Conservation (phyloP, 2,329 filamentous ascomycete genomes). For the Penicillium palitans region DNA sequence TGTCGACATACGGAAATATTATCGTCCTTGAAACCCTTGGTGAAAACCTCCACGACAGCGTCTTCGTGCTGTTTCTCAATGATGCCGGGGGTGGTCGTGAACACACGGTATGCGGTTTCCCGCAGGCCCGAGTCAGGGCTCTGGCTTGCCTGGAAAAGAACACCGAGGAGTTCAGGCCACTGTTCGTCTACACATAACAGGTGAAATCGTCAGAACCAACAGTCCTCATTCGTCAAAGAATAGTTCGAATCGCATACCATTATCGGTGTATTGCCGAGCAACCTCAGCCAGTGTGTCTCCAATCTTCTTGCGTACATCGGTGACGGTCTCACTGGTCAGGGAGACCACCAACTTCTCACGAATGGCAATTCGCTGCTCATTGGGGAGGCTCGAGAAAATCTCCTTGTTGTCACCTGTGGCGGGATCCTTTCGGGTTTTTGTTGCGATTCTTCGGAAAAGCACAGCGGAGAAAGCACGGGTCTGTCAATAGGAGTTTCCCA, state of each 20-base stretch:
- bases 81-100: conserved; percentile 89
- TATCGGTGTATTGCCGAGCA: conserved; percentile 90
- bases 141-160: conserved; percentile 87
- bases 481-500: conserved; percentile 48
- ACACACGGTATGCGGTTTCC: conserved; percentile 92
- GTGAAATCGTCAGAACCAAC: conserved; percentile 11
- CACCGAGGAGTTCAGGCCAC: conserved; percentile 86
- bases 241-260: conserved; percentile 59
- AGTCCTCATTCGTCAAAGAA: not conserved
- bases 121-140: conserved; percentile 78
- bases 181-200: conserved; percentile 61
- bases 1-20: conserved; percentile 65
- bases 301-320: conserved; percentile 85
- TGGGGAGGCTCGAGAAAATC: conserved; percentile 76
- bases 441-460: conserved; percentile 89
- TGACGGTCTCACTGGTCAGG: conserved; percentile 70
- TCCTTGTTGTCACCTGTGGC: conserved; percentile 71
- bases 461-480: conserved; percentile 89
- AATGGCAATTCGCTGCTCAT: conserved; percentile 74
- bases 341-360: conserved; percentile 79
- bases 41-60: conserved; percentile 83
- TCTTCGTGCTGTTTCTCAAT: conserved; percentile 96
- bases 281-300: conserved; percentile 97
- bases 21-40: conserved; percentile 87
- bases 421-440: conserved; percentile 76